These are phyloP conservation scores for Boletus pseudo-olivaceus DNA, from an alignment of 768 basidiomycete species.

Conservation along the genomic window DNA sequence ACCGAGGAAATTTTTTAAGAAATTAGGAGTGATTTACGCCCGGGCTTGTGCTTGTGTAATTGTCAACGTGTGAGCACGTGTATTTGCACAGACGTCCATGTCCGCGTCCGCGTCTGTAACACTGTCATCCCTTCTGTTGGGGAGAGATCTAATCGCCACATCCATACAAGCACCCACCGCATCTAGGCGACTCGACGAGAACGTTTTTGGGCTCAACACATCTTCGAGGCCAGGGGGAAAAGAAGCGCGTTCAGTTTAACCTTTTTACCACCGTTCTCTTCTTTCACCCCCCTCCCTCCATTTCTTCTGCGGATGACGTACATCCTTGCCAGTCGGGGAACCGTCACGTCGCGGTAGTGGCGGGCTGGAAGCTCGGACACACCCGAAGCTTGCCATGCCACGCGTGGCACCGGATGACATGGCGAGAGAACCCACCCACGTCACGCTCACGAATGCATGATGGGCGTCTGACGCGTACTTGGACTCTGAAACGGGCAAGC, in stretches of 20 bases:
- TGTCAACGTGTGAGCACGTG: too few species aligned
- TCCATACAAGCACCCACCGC: not conserved
- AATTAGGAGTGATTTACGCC: not conserved
- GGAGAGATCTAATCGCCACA: not conserved
- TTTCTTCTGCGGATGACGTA: not conserved
- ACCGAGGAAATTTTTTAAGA: not conserved
- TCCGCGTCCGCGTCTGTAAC: not conserved
- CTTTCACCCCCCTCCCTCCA: not conserved
- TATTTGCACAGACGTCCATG: too few species aligned
- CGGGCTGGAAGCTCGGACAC: not conserved
- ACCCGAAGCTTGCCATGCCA: not conserved
- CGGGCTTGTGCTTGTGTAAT: not conserved
- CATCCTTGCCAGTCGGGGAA: not conserved
- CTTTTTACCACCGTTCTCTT: constrained; percentile 1
- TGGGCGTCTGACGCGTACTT: not conserved
- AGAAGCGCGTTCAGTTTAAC: constrained; percentile 5
- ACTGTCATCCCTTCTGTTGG: not conserved
- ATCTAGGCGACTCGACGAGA: not conserved
- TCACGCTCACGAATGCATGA: not conserved
- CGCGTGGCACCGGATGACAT: not conserved
- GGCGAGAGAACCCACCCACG: too few species aligned
- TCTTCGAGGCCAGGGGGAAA: not conserved
- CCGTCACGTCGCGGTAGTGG: not conserved
- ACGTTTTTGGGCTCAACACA: not conserved
- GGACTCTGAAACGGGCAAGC: too few species aligned